Conservation (phyloP, 345 rosid genomes). For the Kernera saxatilis region DNA sequence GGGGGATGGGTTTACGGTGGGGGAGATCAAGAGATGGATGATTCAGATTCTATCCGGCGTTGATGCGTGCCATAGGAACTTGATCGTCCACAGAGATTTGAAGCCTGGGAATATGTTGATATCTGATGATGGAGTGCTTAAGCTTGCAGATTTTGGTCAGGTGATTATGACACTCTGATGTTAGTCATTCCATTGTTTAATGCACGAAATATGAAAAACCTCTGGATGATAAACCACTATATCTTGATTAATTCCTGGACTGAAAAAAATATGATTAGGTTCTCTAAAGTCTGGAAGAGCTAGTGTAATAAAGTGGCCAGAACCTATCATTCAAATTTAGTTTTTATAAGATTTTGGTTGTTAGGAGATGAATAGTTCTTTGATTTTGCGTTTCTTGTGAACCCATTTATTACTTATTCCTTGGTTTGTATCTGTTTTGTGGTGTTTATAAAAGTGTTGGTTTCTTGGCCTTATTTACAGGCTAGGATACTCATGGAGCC, state of each 20-base stretch:
- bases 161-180: slow-evolving; percentile 30
- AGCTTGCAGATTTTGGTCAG: slow-evolving; percentile 99
- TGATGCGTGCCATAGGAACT: slow-evolving; percentile 69
- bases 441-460: slow-evolving; percentile 1
- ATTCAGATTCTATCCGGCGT: slow-evolving; percentile 72
- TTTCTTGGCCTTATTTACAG: slow-evolving; percentile 35
- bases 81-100: slow-evolving; percentile 89
- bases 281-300: neutral
- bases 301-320: neutral
- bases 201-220: neutral
- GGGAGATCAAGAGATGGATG: slow-evolving; percentile 93
- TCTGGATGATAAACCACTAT: neutral
- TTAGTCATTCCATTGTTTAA: neutral
- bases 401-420: neutral
- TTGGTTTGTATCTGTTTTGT: neutral
- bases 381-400: neutral
- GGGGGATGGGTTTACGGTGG: slow-evolving; percentile 38
- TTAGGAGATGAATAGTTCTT: neutral
- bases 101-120: slow-evolving; percentile 86
- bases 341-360: neutral
- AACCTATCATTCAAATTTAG: no score
- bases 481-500: slow-evolving; percentile 81
- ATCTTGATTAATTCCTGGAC: neutral
- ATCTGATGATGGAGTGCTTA: slow-evolving; percentile 73
- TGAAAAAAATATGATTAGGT: neutral